These are phyloP conservation scores for Bipolaris sorokiniana DNA, from an alignment of 2,329 filamentous ascomycete species.

Conservation along the genomic window DNA sequence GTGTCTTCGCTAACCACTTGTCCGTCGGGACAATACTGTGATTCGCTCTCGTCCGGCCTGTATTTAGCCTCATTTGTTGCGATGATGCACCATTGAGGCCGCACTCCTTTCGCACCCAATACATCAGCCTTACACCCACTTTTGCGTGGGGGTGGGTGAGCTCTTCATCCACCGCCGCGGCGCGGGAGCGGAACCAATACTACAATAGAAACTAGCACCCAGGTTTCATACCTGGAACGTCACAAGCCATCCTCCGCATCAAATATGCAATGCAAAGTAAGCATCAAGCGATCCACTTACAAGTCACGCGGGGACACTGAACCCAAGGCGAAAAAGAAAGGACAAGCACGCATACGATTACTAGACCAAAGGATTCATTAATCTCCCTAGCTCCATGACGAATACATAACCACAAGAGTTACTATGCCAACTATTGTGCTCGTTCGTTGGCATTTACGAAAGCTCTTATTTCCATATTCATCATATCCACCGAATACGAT, in stretches of 20 bases:
- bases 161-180: not conserved
- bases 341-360: not conserved
- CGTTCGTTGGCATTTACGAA: not conserved
- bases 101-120: not conserved
- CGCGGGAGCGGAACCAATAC: not conserved
- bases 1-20: constrained; percentile 1
- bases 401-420: no score
- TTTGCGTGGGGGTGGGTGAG: not conserved
- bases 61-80: not conserved
- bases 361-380: not conserved
- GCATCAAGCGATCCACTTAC: not conserved
- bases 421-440: not conserved
- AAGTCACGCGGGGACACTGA: not conserved
- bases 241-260: not conserved
- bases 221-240: not conserved
- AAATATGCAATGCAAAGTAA: not conserved
- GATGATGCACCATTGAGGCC: not conserved
- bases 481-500: constrained; percentile 1
- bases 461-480: not conserved
- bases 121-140: constrained; percentile 4
- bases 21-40: constrained; percentile 2
- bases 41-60: not conserved
- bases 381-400: not conserved
- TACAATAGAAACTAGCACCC: not conserved
- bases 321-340: not conserved